Conservation (phyloP, 371 early-diverging fungal species). For the Syncephalastrum racemosum region DNA sequence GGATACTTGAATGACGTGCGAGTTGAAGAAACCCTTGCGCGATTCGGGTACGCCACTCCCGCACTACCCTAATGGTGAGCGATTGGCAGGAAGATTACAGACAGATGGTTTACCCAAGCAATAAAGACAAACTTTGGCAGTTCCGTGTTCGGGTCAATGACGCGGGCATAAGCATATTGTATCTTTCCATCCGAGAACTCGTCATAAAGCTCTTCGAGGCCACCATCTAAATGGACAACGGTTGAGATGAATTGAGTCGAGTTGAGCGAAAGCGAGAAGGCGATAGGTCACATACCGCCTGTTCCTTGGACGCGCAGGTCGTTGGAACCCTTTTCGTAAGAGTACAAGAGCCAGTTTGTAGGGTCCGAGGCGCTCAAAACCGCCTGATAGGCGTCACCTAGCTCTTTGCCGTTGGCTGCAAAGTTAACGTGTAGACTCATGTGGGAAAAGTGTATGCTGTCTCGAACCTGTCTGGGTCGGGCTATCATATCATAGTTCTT, state of each 20-base stretch:
- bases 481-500: too few relatives aligned
- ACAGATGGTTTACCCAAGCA: conserved; percentile 72
- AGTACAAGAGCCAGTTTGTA: conserved; percentile 78
- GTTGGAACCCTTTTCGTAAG: conserved; percentile 82
- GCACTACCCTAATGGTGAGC: conserved; percentile 54
- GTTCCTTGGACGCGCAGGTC: conserved; percentile 76
- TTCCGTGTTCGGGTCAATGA: conserved; percentile 84
- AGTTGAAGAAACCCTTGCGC: conserved; percentile 85
- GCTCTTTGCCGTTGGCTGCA: conserved; percentile 57
- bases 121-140: conserved; percentile 90
- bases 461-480: too few relatives aligned
- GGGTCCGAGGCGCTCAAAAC: conserved; percentile 61
- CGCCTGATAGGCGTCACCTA: conserved; percentile 64
- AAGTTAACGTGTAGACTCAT: conserved; percentile 73
- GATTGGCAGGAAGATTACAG: conserved; percentile 1
- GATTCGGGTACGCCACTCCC: conserved; percentile 93
- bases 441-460: neutral
- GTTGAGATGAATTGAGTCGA: conserved; percentile 4
- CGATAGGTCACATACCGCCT: conserved; percentile 51
- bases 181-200: conserved; percentile 90
- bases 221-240: conserved; percentile 59
- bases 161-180: conserved; percentile 85
- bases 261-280: neutral
- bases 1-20: conserved; percentile 80
- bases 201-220: conserved; percentile 85